These are phyloP conservation scores for Trametes gibbosa DNA, from an alignment of 768 basidiomycete genomes.

Conservation along the genomic window DNA sequence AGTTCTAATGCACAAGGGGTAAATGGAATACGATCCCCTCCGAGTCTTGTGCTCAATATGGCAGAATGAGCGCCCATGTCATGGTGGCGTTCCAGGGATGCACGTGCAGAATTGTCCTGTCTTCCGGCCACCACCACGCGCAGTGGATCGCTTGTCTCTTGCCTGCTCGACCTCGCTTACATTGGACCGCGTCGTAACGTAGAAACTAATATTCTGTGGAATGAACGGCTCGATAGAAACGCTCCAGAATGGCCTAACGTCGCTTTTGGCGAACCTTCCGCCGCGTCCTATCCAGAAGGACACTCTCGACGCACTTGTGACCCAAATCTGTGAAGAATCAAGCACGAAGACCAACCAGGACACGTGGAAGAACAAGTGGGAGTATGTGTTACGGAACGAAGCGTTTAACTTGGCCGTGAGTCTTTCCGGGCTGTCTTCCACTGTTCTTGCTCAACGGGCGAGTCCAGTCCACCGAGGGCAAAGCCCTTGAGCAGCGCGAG, in stretches of 20 bases:
- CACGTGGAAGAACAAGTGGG: conserved; percentile 71
- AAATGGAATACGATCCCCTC: too few species aligned
- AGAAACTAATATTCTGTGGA: background rate
- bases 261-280: conserved; percentile 52
- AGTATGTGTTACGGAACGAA: conserved; percentile 66
- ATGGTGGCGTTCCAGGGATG: background rate
- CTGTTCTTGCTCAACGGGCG: background rate
- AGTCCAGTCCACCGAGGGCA: conserved; percentile 62
- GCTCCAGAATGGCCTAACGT: conserved; percentile 48
- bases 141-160: background rate
- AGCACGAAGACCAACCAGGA: conserved; percentile 46
- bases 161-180: background rate
- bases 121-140: background rate
- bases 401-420: conserved; percentile 70
- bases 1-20: too few species aligned
- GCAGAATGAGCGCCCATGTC: background rate
- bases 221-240: conserved; percentile 40
- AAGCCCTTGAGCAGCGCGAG: conserved; percentile 51
- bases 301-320: conserved; percentile 49
- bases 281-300: conserved; percentile 47
- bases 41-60: too few species aligned
- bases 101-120: background rate
- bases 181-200: background rate
- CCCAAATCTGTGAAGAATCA: conserved; percentile 42
- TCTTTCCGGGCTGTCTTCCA: conserved; percentile 16